Conservation (phyloP, 768 basidiomycete species). For the Podaxis mareebaensis region DNA sequence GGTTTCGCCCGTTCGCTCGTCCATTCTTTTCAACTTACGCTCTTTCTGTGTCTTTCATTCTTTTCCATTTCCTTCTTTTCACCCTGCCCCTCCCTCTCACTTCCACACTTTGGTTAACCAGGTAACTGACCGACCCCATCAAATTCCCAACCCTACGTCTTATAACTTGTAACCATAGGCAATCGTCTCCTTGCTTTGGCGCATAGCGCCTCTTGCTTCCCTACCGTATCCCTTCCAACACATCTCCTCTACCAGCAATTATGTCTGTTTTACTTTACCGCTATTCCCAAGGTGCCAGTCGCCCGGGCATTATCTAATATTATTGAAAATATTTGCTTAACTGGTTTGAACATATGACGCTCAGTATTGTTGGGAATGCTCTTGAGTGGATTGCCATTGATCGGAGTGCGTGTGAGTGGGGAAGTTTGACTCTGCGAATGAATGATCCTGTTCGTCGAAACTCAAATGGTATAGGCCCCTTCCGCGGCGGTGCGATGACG, state of each 20-base stretch:
- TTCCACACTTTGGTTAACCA: conserved; percentile 2
- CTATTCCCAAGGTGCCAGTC: neutral
- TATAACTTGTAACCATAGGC: conserved; percentile 27
- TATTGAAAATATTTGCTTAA: conserved; percentile 1
- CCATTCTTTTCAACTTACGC: conserved; percentile 4
- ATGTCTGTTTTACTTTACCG: conserved; percentile 1
- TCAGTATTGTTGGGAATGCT: neutral
- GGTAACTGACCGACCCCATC: conserved; percentile 6
- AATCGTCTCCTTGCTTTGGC: conserved; percentile 14
- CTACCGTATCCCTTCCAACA: neutral
- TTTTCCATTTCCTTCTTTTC: conserved; percentile 1
- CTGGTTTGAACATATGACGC: neutral
- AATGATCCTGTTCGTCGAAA: neutral
- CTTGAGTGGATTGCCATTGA: neutral
- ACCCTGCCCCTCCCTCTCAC: neutral
- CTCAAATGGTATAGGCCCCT: neutral
- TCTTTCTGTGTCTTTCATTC: conserved; percentile 7
- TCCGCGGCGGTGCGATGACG: neutral
- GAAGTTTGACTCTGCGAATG: neutral
- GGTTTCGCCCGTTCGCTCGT: conserved; percentile 9
- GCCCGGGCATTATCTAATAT: conserved; percentile 14
- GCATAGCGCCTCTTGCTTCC: conserved; percentile 9
- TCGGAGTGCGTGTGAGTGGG: conserved; percentile 10
- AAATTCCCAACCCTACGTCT: conserved; percentile 5
- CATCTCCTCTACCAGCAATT: neutral